Conservation (phyloP, 805 yeast species). For the Candida alai region DNA sequence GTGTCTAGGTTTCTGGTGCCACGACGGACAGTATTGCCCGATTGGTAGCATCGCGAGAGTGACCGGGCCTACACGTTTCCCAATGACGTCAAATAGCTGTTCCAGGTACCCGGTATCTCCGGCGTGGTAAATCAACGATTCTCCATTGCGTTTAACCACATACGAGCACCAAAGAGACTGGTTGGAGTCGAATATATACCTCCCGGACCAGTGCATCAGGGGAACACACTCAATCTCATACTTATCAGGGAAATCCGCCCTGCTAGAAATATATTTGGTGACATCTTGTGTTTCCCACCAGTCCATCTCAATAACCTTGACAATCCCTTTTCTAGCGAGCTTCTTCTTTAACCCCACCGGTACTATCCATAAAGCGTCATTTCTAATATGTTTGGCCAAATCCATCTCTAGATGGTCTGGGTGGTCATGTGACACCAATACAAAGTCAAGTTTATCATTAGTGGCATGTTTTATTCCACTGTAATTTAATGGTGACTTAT, state of each 20-base stretch:
- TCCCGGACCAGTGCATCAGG: conserved; percentile 96
- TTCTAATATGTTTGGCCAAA: conserved; percentile 49
- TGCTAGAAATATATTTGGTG: conserved; percentile 38
- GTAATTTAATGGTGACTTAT: conserved; percentile 66
- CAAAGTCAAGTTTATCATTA: conserved; percentile 60
- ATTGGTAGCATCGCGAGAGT: conserved; percentile 76
- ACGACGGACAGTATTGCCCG: conserved; percentile 91
- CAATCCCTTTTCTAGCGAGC: conserved; percentile 56
- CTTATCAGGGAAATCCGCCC: conserved; percentile 35
- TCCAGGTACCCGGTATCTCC: conserved; percentile 92
- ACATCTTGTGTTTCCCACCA: conserved; percentile 75
- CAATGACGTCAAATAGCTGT: conserved; percentile 67
- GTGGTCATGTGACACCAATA: conserved; percentile 87
- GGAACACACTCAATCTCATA: conserved; percentile 88
- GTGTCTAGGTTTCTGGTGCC: conserved; percentile 92
- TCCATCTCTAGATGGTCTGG: conserved; percentile 87
- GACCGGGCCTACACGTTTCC: conserved; percentile 54
- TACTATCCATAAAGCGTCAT: conserved; percentile 74
- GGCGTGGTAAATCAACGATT: conserved; percentile 80
- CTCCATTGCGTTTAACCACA: conserved; percentile 58
- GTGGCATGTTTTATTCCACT: conserved; percentile 47
- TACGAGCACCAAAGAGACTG: conserved; percentile 87
- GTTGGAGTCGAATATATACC: conserved; percentile 77
- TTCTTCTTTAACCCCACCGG: conserved; percentile 72
- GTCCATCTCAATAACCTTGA: conserved; percentile 68